Evolutionary conservation across 1,284 basidiomycete genomes (phyloP), one percentile per base, ranked within the genome.

Genomic region (Coniophora puteana): DNA sequence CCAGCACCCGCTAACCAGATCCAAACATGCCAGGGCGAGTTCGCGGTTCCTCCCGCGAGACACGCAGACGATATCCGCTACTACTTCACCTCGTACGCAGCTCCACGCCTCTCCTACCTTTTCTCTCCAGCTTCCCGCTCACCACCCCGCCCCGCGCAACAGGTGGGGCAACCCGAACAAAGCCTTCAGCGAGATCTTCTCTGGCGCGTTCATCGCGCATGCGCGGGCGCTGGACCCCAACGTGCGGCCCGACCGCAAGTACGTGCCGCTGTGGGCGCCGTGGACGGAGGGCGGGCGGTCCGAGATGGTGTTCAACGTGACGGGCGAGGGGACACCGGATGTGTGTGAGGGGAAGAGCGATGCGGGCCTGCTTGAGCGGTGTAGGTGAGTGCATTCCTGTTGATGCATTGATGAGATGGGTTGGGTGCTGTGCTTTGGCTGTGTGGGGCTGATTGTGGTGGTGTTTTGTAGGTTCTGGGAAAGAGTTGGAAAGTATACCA

Each of bases 301-400:
- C 8, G 47, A 51, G 31, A 51, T 51, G 47, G 16, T 51, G 5
- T 51, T 51, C 35, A 51, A 51, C 24, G 32, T 27, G 12, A 51
- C 49, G 11, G 41, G 43, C 12, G 35, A n/a, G 17, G 14, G 14
- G 3, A 21, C 23, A 21, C 32, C 43, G 8, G 40, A 36, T 13
- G 26, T 51, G 8, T 28, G 21, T 12, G 7, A 41, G 11, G 30
- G 40, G 21, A 39, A n/a, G n/a, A 49, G 44, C 3, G 41, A 49
- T 26, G n/a, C 27, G 8, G 44, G 14, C 8, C 29, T 51, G 18
- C 23, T 51, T 4, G 16, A 41, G 14, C 43, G 49, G 14, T 51
- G 49, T 41, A 27, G 29, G 41, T 46, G 24, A 28, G 44, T 44
- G 31, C 28, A n/a, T n/a, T n/a, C n/a, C n/a, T n/a, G n/a, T n/a